phyloP scores from a whole-genome alignment of 768 basidiomycete species.

The Leccinum longicurvipes region DNA sequence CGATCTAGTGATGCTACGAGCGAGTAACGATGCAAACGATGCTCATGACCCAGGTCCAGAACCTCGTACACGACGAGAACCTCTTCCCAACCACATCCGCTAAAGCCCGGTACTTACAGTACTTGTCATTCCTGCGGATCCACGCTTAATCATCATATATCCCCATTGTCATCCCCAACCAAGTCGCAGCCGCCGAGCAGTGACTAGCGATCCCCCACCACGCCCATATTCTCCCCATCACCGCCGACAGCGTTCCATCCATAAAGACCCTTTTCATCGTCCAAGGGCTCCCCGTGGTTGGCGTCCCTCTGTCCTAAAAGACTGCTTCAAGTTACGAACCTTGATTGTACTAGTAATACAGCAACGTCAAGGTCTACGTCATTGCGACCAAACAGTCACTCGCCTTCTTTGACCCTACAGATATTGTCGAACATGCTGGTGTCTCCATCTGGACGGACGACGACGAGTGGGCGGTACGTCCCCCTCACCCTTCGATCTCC shows the following conservation, averaged over 20 bases:
- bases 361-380: constrained; percentile 75
- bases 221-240: constrained; percentile 74
- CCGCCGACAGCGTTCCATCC: constrained; percentile 91
- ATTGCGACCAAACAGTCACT: constrained; percentile 78
- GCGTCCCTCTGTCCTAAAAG: constrained; percentile 28
- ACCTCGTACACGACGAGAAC: too few species aligned
- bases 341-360: constrained; percentile 67
- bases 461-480: neutral
- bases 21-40: too few species aligned
- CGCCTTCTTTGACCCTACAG: constrained; percentile 64
- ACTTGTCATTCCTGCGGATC: constrained; percentile 11
- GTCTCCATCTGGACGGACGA: neutral
- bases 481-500: neutral
- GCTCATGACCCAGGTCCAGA: too few species aligned
- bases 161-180: too few species aligned
- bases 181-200: constrained; percentile 29
- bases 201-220: constrained; percentile 24
- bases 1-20: too few species aligned
- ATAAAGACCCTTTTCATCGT: constrained; percentile 92
- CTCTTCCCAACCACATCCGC: too few species aligned
- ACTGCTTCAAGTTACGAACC: neutral
- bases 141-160: constrained; percentile 4
- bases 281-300: constrained; percentile 62
- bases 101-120: too few species aligned
- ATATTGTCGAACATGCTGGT: constrained; percentile 31